Evolutionary conservation across 352 stramenopile genomes (phyloP), one percentile per base, ranked within the genome.

Genomic region (Globisporangium yorkense): DNA sequence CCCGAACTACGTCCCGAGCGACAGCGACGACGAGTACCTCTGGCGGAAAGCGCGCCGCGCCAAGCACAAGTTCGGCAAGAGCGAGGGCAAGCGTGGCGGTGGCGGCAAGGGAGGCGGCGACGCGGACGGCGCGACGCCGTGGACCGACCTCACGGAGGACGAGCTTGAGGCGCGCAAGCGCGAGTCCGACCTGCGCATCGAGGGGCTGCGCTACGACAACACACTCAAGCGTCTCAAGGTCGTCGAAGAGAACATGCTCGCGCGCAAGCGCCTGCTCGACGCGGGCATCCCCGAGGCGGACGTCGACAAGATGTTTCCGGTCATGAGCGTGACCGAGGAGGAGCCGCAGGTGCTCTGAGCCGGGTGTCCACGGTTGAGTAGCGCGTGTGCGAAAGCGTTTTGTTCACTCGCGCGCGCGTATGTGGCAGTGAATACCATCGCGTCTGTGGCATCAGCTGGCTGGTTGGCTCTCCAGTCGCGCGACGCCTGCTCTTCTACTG

Each of bases 181-280:
- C 44, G 54, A 65, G 46, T 65, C 59, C 18, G 59, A 65, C n/a
- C 49, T 65, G 46, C 59, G 54, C 44, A 60, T 65, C 37, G 59
- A 65, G 29, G 54, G 59, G 0, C n/a, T 65, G 46, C 52, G 52
- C n/a, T 65, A 65, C 52, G 59, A 65, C 51, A 65, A 65, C 52
- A 61, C 62, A 37, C 51, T 65, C 29, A 67, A 65, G 61, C 56
- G 54, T 8, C 35, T 65, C 40, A 40, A 51, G 18, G 51, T 64
- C 7, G 51, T 44, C 1, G 51, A 65, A 10, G 56, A 67, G 61
- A 67, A 65, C 37, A 59, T 72, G 39, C 54, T 84, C n/a, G 67
- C 74, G 40, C 66, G 74, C 47, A 80, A 80, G 54, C 74, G 70
- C 44, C 51, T 84, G 58, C 62, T 70, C 29, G 72, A 84, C 56